Conservation (phyloP, 129 eudicot species). For the Oenanthe sinensis region DNA sequence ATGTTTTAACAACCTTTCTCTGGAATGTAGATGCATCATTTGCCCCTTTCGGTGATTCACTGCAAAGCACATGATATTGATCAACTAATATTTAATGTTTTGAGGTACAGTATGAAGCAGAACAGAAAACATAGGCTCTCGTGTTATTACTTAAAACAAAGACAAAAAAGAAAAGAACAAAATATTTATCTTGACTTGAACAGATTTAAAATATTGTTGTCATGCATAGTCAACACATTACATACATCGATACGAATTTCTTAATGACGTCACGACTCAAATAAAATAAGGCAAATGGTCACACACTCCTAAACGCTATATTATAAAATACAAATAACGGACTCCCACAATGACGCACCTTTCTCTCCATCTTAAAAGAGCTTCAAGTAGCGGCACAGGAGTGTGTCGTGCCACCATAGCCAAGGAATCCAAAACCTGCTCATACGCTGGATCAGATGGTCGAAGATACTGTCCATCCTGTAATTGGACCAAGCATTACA, state of each 20-base stretch:
- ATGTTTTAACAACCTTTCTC: conserved; percentile 62
- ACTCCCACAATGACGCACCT: conserved; percentile 31
- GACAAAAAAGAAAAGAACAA: neutral
- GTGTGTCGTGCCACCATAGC: conserved; percentile 99
- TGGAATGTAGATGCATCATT: conserved; percentile 98
- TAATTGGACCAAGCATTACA: conserved; percentile 1
- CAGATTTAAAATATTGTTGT: neutral
- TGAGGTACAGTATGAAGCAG: neutral
- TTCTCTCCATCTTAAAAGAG: conserved; percentile 96
- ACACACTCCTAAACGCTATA: too few relatives aligned
- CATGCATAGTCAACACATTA: neutral
- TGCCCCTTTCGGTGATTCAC: conserved; percentile 98
- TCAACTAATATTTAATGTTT: neutral
- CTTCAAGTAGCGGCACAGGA: conserved; percentile 94
- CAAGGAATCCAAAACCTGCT: conserved; percentile 92
- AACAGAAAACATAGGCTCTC: neutral
- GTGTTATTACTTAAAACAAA: neutral
- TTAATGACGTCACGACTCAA: neutral
- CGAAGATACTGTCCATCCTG: conserved; percentile 99
- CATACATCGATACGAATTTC: neutral
- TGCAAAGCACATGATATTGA: conserved; percentile 30
- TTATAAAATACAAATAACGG: neutral
- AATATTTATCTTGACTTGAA: neutral
- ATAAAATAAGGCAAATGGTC: neutral
- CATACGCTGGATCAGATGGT: conserved; percentile 97